Evolutionary conservation across 768 basidiomycete genomes (phyloP), one percentile per base, ranked within the genome.

Genomic region (Termitomyces sp.): DNA sequence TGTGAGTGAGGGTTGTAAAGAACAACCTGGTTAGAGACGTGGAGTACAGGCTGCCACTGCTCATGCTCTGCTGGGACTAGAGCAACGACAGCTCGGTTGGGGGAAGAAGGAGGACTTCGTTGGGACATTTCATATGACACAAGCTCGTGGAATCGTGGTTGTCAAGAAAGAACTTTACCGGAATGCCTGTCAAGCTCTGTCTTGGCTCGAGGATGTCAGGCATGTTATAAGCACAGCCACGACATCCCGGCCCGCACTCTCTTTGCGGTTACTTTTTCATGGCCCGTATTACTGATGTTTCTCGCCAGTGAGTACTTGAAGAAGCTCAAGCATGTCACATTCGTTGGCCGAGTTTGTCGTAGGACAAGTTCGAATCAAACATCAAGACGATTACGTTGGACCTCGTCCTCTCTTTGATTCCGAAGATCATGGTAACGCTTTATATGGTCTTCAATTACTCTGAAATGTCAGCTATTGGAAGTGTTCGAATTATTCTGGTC

Each of bases 1-100:
- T 93, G 91, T 1, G 87, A 91, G 2, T 80, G 85, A 0, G 92
- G 85, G 65, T 94, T 90, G 72, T 93, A 94, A 8, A 93, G 77
- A 15, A 94, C 92, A 35, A 93, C 85, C 63, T 93, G 90, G 68
- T 90, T 88, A 0, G 88, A 85, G n/a, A 80, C 79, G 45, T 90
- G 90, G 17, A 92, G 75, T 57, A 93, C 90, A 1, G 90, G 85
- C 52, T 80, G 87, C 90, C 90, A 93, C 54, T 50, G 49, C 24
- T 83, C 71, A 24, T 60, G 60, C 21, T 65, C 64, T 47, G 57
- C 38, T 21, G 59, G 58, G 21, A 63, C 54, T 22, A 65, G 61
- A 22, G 64, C 56, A 37, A 63, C 43, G 11, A 58, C 62, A 28
- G 58, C 60, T 21, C 42, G 46, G 30, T 45, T 54, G 11, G 64